Evolutionary conservation across 2,329 filamentous ascomycete genomes (phyloP).

Genomic region (Aspergillus ochraceus): DNA sequence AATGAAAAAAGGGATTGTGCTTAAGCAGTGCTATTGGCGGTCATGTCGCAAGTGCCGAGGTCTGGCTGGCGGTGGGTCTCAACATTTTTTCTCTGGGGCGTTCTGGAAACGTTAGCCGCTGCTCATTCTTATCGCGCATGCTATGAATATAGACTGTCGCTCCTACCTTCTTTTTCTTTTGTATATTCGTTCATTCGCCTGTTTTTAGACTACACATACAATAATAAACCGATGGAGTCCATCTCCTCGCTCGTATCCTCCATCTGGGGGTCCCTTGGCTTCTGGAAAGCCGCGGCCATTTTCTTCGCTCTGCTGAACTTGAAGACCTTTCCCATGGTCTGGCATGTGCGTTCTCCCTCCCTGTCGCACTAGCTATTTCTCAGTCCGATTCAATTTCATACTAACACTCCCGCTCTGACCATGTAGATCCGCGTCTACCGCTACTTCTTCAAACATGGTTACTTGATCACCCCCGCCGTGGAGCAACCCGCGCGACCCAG

Average conservation of each 20-base stretch:
- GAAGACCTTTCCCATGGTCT: constrained; percentile 29
- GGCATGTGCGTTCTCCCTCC: constrained; percentile 29
- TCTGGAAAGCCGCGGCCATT: constrained; percentile 27
- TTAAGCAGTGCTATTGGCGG: neutral
- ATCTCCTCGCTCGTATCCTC: constrained; percentile 11
- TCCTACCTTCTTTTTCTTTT: neutral
- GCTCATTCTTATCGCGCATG: neutral
- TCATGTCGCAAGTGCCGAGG: neutral
- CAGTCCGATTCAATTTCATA: neutral
- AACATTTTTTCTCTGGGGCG: neutral
- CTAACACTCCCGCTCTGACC: neutral
- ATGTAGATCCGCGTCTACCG: constrained; percentile 58
- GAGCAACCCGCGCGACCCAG: constrained; percentile 43
- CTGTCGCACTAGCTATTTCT: neutral
- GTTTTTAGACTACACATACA: neutral
- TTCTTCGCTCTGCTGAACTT: constrained; percentile 28
- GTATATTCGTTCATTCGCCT: neutral
- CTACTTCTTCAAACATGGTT: constrained; percentile 54
- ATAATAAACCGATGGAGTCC: constrained; percentile 9
- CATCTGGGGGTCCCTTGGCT: constrained; percentile 13
- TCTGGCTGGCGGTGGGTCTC: neutral
- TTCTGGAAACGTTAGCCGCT: neutral
- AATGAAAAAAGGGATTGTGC: neutral
- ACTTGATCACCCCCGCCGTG: constrained; percentile 41
- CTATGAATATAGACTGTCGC: neutral